A percentile compares a stretch with the other conserved stretches of the same genome.
Conservation (phyloP, 352 stramenopile species). For the Phytophthora hybrid region DNA sequence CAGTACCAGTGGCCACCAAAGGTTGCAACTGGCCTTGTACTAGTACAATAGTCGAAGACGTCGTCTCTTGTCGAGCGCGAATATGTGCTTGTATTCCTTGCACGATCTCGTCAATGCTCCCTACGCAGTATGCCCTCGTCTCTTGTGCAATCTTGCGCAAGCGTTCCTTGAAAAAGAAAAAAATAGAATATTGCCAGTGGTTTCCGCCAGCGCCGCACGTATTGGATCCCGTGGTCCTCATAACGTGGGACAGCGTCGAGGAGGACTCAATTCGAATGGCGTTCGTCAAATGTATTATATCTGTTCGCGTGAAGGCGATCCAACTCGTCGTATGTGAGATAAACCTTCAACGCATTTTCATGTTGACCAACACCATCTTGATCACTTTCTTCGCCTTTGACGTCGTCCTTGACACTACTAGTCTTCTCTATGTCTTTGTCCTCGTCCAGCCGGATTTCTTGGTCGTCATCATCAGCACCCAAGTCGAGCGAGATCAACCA, state of each 20-base stretch:
- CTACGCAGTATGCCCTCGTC: not conserved
- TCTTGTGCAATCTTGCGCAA: constrained; percentile 7
- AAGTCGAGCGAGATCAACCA: not conserved
- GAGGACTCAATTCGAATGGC: not conserved
- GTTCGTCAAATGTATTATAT: not conserved
- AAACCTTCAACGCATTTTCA: not conserved
- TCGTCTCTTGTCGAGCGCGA: not conserved
- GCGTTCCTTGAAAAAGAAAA: constrained; percentile 6
- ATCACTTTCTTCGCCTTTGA: too few relatives aligned
- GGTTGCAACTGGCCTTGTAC: not conserved
- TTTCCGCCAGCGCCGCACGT: not conserved
- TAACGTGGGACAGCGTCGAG: not conserved
- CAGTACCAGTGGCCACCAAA: too few relatives aligned
- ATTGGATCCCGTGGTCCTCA: not conserved
- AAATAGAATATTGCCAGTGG: constrained; percentile 12
- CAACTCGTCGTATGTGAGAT: not conserved
- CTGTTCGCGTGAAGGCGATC: not conserved
- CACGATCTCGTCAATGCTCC: not conserved
- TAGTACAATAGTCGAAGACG: not conserved
- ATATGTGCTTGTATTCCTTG: not conserved
- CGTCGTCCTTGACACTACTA: too few relatives aligned
- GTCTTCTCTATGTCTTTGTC: not conserved
- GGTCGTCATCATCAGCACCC: too few relatives aligned
- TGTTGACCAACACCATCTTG: not conserved
- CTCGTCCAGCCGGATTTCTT: not conserved